These are phyloP conservation scores for Cryphonectria radicalis DNA, from an alignment of 2,329 filamentous ascomycete genomes.

Conservation along the genomic window DNA sequence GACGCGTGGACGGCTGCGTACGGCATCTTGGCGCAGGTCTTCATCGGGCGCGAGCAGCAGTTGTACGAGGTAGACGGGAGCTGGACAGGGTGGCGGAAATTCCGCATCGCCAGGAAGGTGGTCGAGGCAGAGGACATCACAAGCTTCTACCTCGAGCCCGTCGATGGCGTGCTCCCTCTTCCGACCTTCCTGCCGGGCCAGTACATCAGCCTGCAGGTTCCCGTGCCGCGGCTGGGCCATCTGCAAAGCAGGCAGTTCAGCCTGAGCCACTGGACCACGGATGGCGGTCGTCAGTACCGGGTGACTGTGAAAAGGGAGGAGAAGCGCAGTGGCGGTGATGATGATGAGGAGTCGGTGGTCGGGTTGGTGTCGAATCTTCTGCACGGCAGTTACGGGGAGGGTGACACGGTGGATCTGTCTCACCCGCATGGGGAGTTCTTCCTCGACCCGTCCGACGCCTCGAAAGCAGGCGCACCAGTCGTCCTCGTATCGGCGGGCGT, in stretches of 20 bases:
- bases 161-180: constrained; percentile 57
- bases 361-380: constrained; percentile 60
- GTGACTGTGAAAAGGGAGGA: constrained; percentile 74
- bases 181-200: constrained; percentile 71
- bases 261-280: constrained; percentile 61
- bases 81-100: constrained; percentile 56
- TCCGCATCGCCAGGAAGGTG: constrained; percentile 61
- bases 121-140: constrained; percentile 62
- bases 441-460: constrained; percentile 51
- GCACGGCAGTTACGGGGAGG: constrained; percentile 51
- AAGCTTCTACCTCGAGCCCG: constrained; percentile 72
- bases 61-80: constrained; percentile 57
- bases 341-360: constrained; percentile 43
- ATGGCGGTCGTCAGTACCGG: constrained; percentile 64
- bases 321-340: constrained; percentile 8
- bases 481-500: constrained; percentile 72
- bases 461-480: constrained; percentile 53
- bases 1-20: constrained; percentile 77
- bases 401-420: constrained; percentile 59
- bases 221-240: constrained; percentile 65
- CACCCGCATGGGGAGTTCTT: constrained; percentile 66
- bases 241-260: constrained; percentile 77
- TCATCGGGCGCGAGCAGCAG: constrained; percentile 66
- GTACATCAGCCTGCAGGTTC: constrained; percentile 69
- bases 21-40: constrained; percentile 69